Evolutionary conservation across 306 rosid species (phyloP).

Genomic region (Gynostemma pentaphyllum): DNA sequence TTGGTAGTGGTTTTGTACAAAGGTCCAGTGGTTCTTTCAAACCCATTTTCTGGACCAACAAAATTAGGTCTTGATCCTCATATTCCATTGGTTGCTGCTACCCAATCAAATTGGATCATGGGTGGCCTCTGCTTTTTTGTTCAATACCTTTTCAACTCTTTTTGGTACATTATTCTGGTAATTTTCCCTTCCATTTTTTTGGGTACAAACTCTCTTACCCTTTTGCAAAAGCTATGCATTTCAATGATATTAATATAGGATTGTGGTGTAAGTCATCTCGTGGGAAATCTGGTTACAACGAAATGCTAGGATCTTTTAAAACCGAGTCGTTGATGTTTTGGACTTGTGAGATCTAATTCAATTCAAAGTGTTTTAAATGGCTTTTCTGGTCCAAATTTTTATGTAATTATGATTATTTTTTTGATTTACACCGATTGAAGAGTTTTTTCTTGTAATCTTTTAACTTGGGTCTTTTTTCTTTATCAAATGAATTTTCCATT

Average conservation of each 20-base stretch:
- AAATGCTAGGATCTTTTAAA: too few relatives aligned
- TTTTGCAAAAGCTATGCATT: not conserved
- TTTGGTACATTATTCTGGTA: slow-evolving; percentile 24
- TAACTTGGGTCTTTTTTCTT: too few relatives aligned
- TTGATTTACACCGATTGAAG: too few relatives aligned
- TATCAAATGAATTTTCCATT: too few relatives aligned
- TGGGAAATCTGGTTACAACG: too few relatives aligned
- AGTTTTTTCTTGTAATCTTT: too few relatives aligned
- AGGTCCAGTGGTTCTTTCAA: slow-evolving; percentile 23
- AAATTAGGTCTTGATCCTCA: not conserved
- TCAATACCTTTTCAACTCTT: slow-evolving; percentile 12
- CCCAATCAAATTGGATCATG: slow-evolving; percentile 13
- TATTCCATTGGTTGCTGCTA: not conserved
- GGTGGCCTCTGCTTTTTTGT: slow-evolving; percentile 21
- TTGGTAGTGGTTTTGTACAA: slow-evolving; percentile 35
- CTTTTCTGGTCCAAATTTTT: too few relatives aligned
- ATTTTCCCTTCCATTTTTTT: not conserved
- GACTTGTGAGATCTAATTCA: too few relatives aligned
- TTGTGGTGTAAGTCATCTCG: too few relatives aligned
- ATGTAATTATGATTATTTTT: too few relatives aligned
- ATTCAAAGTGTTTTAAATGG: too few relatives aligned
- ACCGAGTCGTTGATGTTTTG: too few relatives aligned
- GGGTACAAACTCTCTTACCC: not conserved
- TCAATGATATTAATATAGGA: not conserved
- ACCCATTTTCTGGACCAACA: slow-evolving; percentile 1